Evolutionary conservation across 2,329 filamentous ascomycete species (phyloP), one percentile per base, ranked within the genome.

Genomic region (Cryoendolithus antarcticus): DNA sequence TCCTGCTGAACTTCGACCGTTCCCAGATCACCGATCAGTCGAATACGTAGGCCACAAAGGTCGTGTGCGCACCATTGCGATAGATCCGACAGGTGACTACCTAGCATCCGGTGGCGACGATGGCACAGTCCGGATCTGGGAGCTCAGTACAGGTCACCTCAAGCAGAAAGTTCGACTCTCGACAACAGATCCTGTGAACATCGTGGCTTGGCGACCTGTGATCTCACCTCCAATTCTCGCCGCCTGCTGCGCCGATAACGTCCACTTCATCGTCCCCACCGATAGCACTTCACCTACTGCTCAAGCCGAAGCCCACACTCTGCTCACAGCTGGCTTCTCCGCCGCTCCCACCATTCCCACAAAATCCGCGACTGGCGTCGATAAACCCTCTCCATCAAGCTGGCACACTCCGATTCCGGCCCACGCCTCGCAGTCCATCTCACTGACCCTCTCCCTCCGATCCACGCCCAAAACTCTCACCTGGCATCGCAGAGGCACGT

Each of bases 401-500:
- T 98, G 91, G 91, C 72, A 79, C 31, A 78, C 89, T 10, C 88
- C 91, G 1, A 77, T 80, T 30, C 62, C 74, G 2, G 72, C 75
- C 34, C 72, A 94, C 3, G 79, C 86, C 52, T 78, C 82, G 39
- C 75, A 80, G 42, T 82, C 88, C 34, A 81, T 95, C 2, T 70
- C 88, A 31, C 73, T 93, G 43, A 82, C 85, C 54, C 75, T 84
- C 40, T 86, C 84, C 5, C 80, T 95, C 9, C 76, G 51, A 39
- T 48, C 48, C 5, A 46, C 51, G 4, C 76, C 94, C 56, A 96
- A 94, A 66, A 80, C 84, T 9, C 77, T 98, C 52, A 82, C 78
- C 58, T 98, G 89, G 86, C 93, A 98, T 63, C 75, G 89, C 43
- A 79, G 84, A 44, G 91, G 91, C 51, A 89, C 96, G 59, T 95